These are phyloP conservation scores for Candida ortonii DNA, from an alignment of 805 yeast species.

Conservation along the genomic window DNA sequence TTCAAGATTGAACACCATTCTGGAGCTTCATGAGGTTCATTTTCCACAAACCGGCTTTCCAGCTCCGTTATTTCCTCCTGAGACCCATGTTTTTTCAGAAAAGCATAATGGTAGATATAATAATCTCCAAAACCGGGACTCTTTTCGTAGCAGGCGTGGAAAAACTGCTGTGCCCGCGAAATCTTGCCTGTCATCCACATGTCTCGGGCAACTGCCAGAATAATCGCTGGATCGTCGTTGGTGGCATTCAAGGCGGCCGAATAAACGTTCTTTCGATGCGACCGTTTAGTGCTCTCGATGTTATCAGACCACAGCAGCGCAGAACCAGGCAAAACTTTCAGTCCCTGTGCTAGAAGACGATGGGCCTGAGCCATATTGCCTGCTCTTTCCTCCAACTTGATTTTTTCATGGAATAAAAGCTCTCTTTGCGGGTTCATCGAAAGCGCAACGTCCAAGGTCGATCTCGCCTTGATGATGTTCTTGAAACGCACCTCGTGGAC, in stretches of 20 bases:
- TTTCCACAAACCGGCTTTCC: conserved; percentile 34
- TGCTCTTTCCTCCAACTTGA: conserved; percentile 52
- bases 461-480: conserved; percentile 58
- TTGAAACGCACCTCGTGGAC: conserved; percentile 43
- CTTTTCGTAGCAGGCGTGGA: conserved; percentile 55
- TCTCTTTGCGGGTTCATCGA: conserved; percentile 48
- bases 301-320: conserved; percentile 66
- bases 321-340: conserved; percentile 55
- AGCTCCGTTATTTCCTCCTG: conserved; percentile 37
- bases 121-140: conserved; percentile 67
- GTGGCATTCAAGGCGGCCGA: conserved; percentile 72
- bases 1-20: conserved; percentile 56
- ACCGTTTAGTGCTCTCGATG: conserved; percentile 43
- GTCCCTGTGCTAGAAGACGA: conserved; percentile 53
- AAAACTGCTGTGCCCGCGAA: conserved; percentile 67
- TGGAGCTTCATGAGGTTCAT: conserved; percentile 61
- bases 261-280: conserved; percentile 50
- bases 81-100: conserved; percentile 38
- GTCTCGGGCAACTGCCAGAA: conserved; percentile 62
- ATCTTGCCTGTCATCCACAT: conserved; percentile 66
- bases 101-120: conserved; percentile 65
- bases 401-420: conserved; percentile 54
- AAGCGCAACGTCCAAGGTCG: conserved; percentile 67
- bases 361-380: conserved; percentile 52
- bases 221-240: conserved; percentile 53